Percentiles rank a stretch among this genome's conserved stretches.
Evolutionary conservation across 768 basidiomycete species (phyloP).

Genomic region (Amanita rubescens): DNA sequence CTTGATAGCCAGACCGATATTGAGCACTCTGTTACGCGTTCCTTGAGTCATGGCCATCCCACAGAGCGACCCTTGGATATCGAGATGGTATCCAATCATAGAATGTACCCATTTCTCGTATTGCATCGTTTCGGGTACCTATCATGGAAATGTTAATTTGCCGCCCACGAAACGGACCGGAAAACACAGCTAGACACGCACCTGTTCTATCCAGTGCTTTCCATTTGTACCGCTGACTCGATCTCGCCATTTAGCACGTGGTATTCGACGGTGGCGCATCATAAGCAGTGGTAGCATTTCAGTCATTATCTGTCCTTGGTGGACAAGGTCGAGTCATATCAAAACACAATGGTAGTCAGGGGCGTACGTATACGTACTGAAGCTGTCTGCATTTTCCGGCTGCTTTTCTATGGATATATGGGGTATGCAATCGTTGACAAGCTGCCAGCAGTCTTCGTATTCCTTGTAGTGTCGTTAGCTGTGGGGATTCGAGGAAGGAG

Average conservation of each 20-base stretch:
- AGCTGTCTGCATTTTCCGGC: conserved; percentile 52
- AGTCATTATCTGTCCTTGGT: conserved; percentile 59
- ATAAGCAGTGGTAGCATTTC: conserved; percentile 74
- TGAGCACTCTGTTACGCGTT: conserved; percentile 63
- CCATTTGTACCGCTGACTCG: conserved; percentile 48
- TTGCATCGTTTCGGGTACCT: conserved; percentile 54
- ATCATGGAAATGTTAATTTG: conserved; percentile 2
- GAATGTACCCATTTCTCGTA: conserved; percentile 60
- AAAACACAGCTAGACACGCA: conserved; percentile 18
- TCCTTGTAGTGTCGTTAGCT: conserved; percentile 36
- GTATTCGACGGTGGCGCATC: conserved; percentile 81
- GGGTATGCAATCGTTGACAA: conserved; percentile 54
- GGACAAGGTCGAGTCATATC: conserved; percentile 4
- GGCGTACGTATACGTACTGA: conserved; percentile 42
- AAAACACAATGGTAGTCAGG: not conserved
- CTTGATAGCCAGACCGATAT: conserved; percentile 77
- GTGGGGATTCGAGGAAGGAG: conserved; percentile 6
- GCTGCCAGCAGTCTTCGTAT: conserved; percentile 59
- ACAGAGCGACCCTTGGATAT: conserved; percentile 59
- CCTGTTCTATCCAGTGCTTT: conserved; percentile 82
- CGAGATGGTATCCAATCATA: conserved; percentile 75
- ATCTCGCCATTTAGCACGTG: conserved; percentile 68
- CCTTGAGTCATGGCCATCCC: conserved; percentile 89
- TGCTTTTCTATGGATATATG: conserved; percentile 48
- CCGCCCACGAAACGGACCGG: not conserved